Base-by-base conservation (phyloP, 2,329 filamentous ascomycete species). In the Cryoendolithus antarcticus region DNA sequence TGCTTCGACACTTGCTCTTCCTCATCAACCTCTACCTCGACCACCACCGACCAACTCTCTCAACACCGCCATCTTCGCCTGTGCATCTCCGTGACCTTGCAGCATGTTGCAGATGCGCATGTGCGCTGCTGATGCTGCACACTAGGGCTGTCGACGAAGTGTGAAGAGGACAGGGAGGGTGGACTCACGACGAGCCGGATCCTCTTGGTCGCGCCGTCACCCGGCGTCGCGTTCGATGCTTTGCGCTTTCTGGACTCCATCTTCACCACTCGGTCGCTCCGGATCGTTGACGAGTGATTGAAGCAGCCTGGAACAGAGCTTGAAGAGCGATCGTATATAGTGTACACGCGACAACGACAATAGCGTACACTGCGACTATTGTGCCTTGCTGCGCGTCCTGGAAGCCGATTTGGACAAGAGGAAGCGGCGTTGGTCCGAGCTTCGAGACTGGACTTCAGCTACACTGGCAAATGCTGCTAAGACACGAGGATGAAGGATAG, bases 161-260 rank as follows among this genome's bases (percentile, higher is more conserved):
- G 27, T 5, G 6, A 10, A 32, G 31, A 2, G 31, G 11, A 32
- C 24, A 8, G 24, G 24, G 24, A 15, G 13, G 32, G 36, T 29
- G 34, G 28, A 42, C 40, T 32, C 38, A 42, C 40, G 13, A 42
- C 27, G 35, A 42, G 35, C 30, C 37, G 35, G 40, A 42, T 42
- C 35, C 35, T 42, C 40, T 42, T 42, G 45, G 69, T 61, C 53
- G 69, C 66, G 50, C 66, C 64, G 46, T 70, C 70, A 27, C 9
- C 27, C 39, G 73, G 71, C 39, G 68, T 63, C 49, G 62, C 64
- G 48, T 62, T 63, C 45, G 61, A 56, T 32, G 66, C 65, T 61
- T 75, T 76, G 59, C 74, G 70, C 65, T 77, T 79, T 47, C 63
- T 56, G 46, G 58, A 27, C 24, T 27, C 24, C 24, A 27, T 27